Evolutionary conservation across 768 basidiomycete genomes (phyloP), one percentile per base, ranked within the genome.

Genomic region (Suillus variegatus): DNA sequence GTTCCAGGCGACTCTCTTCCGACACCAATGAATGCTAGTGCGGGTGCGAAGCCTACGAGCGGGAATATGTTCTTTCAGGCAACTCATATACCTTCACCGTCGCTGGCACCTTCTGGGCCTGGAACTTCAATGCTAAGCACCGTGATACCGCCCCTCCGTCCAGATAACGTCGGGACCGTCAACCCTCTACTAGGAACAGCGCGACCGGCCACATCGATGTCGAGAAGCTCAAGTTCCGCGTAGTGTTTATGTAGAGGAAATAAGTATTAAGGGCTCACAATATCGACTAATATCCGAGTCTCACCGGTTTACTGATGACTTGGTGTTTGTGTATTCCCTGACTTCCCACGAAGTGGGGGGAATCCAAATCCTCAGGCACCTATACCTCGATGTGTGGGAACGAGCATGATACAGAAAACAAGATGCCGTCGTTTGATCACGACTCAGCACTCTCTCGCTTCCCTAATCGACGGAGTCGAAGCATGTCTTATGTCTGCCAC

Each of bases 221-320:
- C 22, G 80, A 79, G 60, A 75, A 73, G 68, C 70, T 80, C 66
- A 82, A 80, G 68, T 84, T 85, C 71, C 73, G 80, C 14, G 64
- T 86, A 55, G 77, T 32, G 32, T 84, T 84, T 64, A 77, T 87
- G 32, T 6, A 32, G 32, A 32, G 32, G 32, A 32, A 6, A 32
- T 6, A 32, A 4, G 32, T 1, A 32, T 32, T 6, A 5, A 32
- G 32, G 32, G 32, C 32, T 32, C 6, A 32, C 32, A 6, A 32
- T 32, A 32, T 32, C 32, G 32, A 32, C 32, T 32, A 32, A 28
- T 32, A 32, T 32, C 32, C 4, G 32, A 32, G 32, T 32, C 32
- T 32, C 32, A 32, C 32, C 32, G 32, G 32, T 32, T 32, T 32
- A 32, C 32, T 32, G 32, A 32, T 32, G 32, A 32, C 32, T 32